phyloP scores from a whole-genome alignment of 331 rosid genomes.

The Quercus phellos region DNA sequence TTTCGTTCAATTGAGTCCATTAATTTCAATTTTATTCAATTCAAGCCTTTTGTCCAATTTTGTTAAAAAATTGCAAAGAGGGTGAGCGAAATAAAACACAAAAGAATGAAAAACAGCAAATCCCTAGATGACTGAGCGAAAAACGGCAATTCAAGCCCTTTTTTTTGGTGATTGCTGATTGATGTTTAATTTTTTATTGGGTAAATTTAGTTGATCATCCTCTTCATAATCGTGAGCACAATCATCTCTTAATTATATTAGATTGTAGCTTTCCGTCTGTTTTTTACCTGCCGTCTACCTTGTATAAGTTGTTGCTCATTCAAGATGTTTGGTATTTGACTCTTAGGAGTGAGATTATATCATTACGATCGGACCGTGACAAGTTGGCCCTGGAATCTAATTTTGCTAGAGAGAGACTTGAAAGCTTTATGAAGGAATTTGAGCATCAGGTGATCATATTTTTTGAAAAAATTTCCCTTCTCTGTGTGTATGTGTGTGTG shows the following conservation, averaged over 20 bases:
- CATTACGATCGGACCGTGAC: slow-evolving; percentile 68
- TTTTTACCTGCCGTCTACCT: slow-evolving; percentile 1
- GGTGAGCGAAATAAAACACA: too few species aligned
- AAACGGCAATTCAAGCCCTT: neutral
- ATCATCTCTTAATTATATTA: neutral
- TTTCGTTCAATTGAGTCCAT: too few species aligned
- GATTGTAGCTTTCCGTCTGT: neutral
- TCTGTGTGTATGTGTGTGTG: neutral
- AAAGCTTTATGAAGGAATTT: slow-evolving; percentile 66
- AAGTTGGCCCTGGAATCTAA: slow-evolving; percentile 62
- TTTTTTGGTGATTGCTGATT: neutral
- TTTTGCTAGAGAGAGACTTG: slow-evolving; percentile 70
- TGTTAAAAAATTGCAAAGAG: too few species aligned
- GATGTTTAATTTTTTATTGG: neutral
- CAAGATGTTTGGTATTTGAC: neutral
- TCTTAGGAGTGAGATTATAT: slow-evolving; percentile 63
- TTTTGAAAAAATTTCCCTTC: neutral
- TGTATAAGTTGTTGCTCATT: slow-evolving; percentile 1
- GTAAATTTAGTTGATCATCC: neutral
- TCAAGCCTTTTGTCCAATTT: too few species aligned
- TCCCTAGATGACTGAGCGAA: too few species aligned
- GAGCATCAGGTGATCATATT: slow-evolving; percentile 59
- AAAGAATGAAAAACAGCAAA: too few species aligned
- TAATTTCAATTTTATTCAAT: too few species aligned
- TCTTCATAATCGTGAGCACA: neutral